phyloP scores from a whole-genome alignment of 2,329 filamentous ascomycete species.

The Alternaria sp. region DNA sequence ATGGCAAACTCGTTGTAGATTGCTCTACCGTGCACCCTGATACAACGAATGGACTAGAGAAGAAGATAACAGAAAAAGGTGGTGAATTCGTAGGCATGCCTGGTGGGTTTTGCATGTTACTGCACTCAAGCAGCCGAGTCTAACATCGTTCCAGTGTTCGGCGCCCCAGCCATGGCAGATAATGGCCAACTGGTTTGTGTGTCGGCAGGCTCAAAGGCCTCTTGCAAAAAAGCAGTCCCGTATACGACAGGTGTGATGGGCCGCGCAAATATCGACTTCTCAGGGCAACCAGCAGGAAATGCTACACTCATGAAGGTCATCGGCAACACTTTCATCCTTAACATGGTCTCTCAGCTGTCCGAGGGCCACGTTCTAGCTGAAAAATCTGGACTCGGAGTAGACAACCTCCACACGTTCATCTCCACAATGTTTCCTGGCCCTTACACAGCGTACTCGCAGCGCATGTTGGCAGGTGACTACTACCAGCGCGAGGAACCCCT shows the following conservation, averaged over 20 bases:
- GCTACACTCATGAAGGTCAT: constrained; percentile 80
- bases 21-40: constrained; percentile 90
- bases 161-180: constrained; percentile 75
- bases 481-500: constrained; percentile 79
- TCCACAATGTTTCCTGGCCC: constrained; percentile 78
- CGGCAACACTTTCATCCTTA: constrained; percentile 86
- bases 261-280: constrained; percentile 74
- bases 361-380: constrained; percentile 83
- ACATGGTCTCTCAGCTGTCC: constrained; percentile 81
- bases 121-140: constrained; percentile 13
- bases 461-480: constrained; percentile 81
- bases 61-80: constrained; percentile 65
- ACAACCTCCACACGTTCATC: constrained; percentile 75
- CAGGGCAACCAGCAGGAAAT: constrained; percentile 72
- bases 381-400: constrained; percentile 77
- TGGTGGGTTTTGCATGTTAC: constrained; percentile 42
- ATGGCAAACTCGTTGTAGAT: constrained; percentile 83
- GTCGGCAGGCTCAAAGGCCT: constrained; percentile 69
- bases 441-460: constrained; percentile 76
- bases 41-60: constrained; percentile 73
- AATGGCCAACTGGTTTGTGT: constrained; percentile 76
- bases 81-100: constrained; percentile 79
- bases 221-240: constrained; percentile 71
- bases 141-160: constrained; percentile 65
- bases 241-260: constrained; percentile 79